Evolutionary conservation across 768 basidiomycete species (phyloP), one percentile per base, ranked within the genome.

Genomic region (Mycena galericulata): DNA sequence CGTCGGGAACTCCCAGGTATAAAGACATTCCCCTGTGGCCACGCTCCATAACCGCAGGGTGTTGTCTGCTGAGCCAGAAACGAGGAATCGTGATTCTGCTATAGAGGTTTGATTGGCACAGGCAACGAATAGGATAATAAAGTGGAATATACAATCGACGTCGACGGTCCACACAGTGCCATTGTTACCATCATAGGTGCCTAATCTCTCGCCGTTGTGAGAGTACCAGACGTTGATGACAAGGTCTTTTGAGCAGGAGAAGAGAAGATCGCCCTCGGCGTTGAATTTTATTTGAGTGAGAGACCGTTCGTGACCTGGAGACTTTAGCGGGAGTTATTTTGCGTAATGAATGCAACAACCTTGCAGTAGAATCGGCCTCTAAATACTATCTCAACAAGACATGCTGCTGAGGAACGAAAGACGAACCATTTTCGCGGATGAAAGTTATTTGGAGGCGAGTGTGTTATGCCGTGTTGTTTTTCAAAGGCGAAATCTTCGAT

Each of bases 211-310:
- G 56, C 98, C 98, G 74, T 99, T 99, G 75, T 97, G 95, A 15
- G 96, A 92, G 79, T 88, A 98, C 97, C 97, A 99, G 56, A 95
- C 96, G 77, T 98, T n/a, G n/a, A n/a, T n/a, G n/a, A n/a, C n/a
- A n/a, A n/a, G n/a, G n/a, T n/a, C n/a, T n/a, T n/a, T n/a, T n/a
- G n/a, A n/a, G n/a, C n/a, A n/a, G n/a, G n/a, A n/a, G n/a, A n/a
- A n/a, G n/a, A n/a, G n/a, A n/a, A n/a, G n/a, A n/a, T n/a, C n/a
- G n/a, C n/a, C n/a, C n/a, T n/a, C n/a, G n/a, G n/a, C n/a, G n/a
- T n/a, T 99, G 87, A 95, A 99, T 84, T 95, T 96, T 88, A 98
- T 94, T 83, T 98, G 96, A 10, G 97, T 98, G 75, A 99, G 85
- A 56, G 97, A 93, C 76, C 97, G 95, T 84, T 98, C 96, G 82